phyloP scores from a whole-genome alignment of 169 alveolate genomes.

The Plasmodium knowlesi region DNA sequence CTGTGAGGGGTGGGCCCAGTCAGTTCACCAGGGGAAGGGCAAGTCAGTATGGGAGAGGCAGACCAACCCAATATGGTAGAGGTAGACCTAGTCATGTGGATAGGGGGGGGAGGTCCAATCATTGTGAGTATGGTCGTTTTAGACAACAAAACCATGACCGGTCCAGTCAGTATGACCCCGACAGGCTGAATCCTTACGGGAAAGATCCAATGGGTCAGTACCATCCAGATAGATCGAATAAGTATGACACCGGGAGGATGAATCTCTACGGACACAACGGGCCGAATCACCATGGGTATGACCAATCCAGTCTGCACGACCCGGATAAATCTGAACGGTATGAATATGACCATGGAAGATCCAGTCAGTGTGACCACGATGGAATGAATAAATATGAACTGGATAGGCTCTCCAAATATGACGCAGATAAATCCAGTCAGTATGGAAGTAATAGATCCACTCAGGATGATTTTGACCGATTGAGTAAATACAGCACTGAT shows the following conservation, averaged over 20 bases:
- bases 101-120: background rate
- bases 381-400: background rate
- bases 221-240: too few species aligned
- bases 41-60: background rate
- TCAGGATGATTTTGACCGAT: background rate
- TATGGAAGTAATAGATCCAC: background rate
- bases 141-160: background rate
- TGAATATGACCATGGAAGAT: background rate
- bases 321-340: background rate
- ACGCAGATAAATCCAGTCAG: background rate
- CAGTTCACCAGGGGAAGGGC: background rate
- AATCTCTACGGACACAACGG: too few species aligned
- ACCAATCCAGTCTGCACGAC: background rate
- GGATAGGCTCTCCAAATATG: too few species aligned
- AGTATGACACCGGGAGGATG: too few species aligned
- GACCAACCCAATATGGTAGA: background rate
- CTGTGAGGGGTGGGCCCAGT: background rate
- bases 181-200: too few species aligned
- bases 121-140: background rate
- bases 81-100: background rate
- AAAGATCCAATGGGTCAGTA: too few species aligned
- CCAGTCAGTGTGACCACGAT: background rate
- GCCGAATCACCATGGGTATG: too few species aligned
- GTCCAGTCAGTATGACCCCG: background rate
- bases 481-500: background rate